phyloP scores from a whole-genome alignment of 225 moss, liverwort and hornwort species.

The Rhytidiadelphus loreus region DNA sequence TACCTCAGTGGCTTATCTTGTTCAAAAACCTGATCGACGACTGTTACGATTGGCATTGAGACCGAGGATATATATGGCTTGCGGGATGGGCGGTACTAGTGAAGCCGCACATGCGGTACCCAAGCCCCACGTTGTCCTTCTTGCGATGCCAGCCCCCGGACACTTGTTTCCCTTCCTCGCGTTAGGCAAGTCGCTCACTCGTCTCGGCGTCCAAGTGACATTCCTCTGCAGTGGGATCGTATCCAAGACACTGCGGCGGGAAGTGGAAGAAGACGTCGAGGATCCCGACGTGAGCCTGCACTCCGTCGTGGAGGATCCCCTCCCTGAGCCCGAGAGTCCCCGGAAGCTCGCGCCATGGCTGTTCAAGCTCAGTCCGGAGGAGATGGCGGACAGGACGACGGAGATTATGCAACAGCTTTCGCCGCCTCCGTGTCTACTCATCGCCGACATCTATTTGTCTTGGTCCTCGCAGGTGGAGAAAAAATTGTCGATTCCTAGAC shows the following conservation, averaged over 20 bases:
- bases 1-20: neutral
- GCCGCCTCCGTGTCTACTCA: conserved; percentile 17
- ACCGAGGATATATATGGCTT: neutral
- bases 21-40: neutral
- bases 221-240: neutral
- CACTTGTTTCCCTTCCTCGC: conserved; percentile 3
- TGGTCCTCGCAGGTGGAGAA: neutral
- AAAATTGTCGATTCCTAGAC: neutral
- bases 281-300: neutral
- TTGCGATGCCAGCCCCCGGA: conserved; percentile 9
- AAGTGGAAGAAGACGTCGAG: neutral
- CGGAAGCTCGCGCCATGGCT: neutral
- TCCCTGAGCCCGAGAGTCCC: neutral
- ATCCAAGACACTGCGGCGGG: neutral
- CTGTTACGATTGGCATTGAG: neutral
- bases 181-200: neutral
- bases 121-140: conserved; percentile 19
- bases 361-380: neutral
- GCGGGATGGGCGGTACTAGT: neutral
- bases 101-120: neutral
- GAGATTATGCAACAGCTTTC: neutral
- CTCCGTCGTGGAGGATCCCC: conserved; percentile 6
- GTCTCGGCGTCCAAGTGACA: conserved; percentile 13
- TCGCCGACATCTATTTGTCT: neutral
- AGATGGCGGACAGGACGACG: neutral